phyloP scores from a whole-genome alignment of 75 land plant genomes.

The Pseudotsuga menziesii region DNA sequence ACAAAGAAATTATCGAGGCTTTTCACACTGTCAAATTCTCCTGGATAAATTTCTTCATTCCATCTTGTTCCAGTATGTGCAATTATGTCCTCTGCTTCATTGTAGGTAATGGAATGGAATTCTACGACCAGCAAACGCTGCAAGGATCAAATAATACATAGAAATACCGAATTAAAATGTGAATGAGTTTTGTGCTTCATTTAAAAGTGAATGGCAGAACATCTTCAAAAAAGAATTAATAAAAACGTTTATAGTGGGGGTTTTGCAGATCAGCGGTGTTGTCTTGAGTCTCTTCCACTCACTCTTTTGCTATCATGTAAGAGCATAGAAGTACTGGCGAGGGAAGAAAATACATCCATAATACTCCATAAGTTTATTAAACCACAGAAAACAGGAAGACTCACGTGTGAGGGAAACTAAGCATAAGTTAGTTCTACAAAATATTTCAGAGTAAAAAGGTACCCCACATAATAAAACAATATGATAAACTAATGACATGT shows the following conservation, averaged over 20 bases:
- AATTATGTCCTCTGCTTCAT: conserved; percentile 5
- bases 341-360: not conserved
- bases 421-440: not conserved
- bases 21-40: conserved; percentile 33
- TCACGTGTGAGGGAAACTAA: not conserved
- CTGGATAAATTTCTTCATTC: conserved; percentile 45
- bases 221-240: not conserved
- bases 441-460: not conserved
- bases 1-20: conserved; percentile 9
- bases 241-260: not conserved
- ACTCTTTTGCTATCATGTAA: not conserved
- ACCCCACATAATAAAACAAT: not conserved
- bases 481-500: no score
- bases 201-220: not conserved
- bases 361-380: not conserved
- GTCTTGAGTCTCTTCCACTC: not conserved
- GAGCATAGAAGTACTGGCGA: not conserved
- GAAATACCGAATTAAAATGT: not conserved
- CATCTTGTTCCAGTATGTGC: conserved; percentile 10
- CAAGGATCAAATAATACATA: conserved; percentile 1
- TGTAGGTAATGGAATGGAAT: conserved; percentile 19
- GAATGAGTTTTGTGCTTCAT: not conserved
- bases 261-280: not conserved
- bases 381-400: not conserved
- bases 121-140: conserved; percentile 41